Evolutionary conservation across 2,329 filamentous ascomycete species (phyloP).

Genomic region (Ophiostoma sp.): DNA sequence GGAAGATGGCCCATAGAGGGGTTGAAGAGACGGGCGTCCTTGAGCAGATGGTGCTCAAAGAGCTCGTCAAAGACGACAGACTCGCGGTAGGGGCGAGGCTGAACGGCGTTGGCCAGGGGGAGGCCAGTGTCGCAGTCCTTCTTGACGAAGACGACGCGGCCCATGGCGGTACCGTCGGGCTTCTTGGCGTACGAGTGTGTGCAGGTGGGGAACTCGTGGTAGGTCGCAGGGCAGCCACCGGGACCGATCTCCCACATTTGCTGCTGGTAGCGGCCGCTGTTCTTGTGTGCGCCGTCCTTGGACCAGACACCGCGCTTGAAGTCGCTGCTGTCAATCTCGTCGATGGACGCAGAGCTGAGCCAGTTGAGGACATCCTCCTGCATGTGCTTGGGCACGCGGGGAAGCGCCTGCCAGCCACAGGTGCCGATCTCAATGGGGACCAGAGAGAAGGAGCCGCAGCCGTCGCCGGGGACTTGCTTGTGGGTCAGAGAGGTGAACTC

Average conservation of each 20-base stretch:
- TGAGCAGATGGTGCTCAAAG: constrained; percentile 17
- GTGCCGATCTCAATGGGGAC: constrained; percentile 21
- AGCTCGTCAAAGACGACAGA: constrained; percentile 24
- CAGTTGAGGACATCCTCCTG: constrained; percentile 15
- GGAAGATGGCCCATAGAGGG: background rate
- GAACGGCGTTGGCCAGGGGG: background rate
- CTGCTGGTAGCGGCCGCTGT: constrained; percentile 6
- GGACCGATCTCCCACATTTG: constrained; percentile 22
- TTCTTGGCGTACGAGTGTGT: background rate
- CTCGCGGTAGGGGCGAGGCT: constrained; percentile 22
- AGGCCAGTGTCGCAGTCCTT: constrained; percentile 21
- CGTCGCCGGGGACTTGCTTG: constrained; percentile 25
- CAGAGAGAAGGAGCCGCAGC: constrained; percentile 27
- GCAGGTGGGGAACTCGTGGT: constrained; percentile 24
- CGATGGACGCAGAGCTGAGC: constrained; percentile 3
- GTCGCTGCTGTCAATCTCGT: constrained; percentile 16
- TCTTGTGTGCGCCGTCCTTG: background rate
- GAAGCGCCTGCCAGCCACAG: constrained; percentile 23
- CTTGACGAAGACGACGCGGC: constrained; percentile 21
- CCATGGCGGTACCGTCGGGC: background rate
- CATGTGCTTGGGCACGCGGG: constrained; percentile 17
- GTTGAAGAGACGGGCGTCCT: constrained; percentile 22
- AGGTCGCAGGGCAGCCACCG: constrained; percentile 23
- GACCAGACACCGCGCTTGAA: constrained; percentile 18
- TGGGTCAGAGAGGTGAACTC: constrained; percentile 21